phyloP scores from a whole-genome alignment of 164 flowering plant genomes.

The Piper longum region DNA sequence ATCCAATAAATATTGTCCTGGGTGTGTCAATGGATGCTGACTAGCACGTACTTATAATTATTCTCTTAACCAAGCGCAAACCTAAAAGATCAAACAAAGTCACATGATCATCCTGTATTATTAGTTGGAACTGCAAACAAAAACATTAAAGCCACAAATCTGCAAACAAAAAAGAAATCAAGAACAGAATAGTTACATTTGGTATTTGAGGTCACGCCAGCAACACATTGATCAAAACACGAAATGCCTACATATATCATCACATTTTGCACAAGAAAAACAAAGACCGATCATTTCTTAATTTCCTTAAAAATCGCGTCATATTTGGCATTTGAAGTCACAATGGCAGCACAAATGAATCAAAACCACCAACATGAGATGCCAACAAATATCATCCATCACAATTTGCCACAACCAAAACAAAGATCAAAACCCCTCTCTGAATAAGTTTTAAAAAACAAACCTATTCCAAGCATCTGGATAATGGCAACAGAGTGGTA shows the following conservation, averaged over 20 bases:
- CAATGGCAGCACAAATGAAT: too few relatives aligned
- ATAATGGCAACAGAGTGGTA: conserved; percentile 35
- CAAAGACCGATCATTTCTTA: too few relatives aligned
- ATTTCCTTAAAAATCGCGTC: too few relatives aligned
- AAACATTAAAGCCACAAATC: not conserved
- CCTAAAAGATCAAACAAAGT: not conserved
- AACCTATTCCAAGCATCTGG: conserved; percentile 56
- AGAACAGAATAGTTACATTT: not conserved
- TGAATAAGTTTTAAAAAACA: not conserved
- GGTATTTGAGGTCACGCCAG: not conserved
- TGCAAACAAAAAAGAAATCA: too few relatives aligned
- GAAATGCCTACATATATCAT: not conserved
- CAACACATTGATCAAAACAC: not conserved
- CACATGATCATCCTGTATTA: not conserved
- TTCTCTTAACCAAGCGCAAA: too few relatives aligned
- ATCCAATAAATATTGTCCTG: conserved; percentile 55
- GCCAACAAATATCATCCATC: too few relatives aligned
- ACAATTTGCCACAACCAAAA: not conserved
- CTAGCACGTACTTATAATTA: not conserved
- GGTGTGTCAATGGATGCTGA: conserved; percentile 17
- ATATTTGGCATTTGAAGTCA: too few relatives aligned
- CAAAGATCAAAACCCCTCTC: not conserved
- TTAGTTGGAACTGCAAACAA: too few relatives aligned
- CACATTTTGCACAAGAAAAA: too few relatives aligned
- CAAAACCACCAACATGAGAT: too few relatives aligned